These are phyloP conservation scores for Amanita thiersii DNA, from an alignment of 768 basidiomycete species.

Conservation along the genomic window DNA sequence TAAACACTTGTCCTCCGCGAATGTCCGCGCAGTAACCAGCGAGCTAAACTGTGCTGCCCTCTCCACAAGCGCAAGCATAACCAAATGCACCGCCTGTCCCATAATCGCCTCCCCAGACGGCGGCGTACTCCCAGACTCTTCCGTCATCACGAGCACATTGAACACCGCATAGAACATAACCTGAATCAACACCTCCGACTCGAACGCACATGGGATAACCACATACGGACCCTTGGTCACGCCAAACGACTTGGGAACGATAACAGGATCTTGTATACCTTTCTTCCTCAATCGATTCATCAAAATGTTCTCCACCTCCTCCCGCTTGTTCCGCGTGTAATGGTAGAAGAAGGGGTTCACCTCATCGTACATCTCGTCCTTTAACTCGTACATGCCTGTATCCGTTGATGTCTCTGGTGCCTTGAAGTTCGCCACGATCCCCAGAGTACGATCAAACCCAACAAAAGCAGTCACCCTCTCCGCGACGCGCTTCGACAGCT, in stretches of 20 bases:
- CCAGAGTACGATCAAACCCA: conserved; percentile 71
- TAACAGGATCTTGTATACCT: conserved; percentile 53
- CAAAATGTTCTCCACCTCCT: conserved; percentile 79
- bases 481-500: conserved; percentile 84
- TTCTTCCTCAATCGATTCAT: conserved; percentile 57
- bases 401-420: conserved; percentile 74
- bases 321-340: conserved; percentile 88
- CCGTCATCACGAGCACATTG: conserved; percentile 64
- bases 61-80: conserved; percentile 80
- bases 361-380: conserved; percentile 73
- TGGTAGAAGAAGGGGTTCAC: conserved; percentile 96
- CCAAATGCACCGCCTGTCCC: conserved; percentile 80
- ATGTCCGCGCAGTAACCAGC: conserved; percentile 44
- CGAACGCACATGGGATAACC: conserved; percentile 53
- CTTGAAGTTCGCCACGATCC: conserved; percentile 74
- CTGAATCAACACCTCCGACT: conserved; percentile 66
- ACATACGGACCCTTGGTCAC: conserved; percentile 66
- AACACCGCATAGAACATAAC: conserved; percentile 77
- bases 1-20: conserved; percentile 53
- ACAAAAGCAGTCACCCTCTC: conserved; percentile 83
- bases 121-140: conserved; percentile 49
- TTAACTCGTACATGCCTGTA: conserved; percentile 82
- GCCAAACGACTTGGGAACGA: conserved; percentile 65
- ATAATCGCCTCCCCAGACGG: conserved; percentile 84
- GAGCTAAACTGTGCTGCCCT: conserved; percentile 53